phyloP scores from a whole-genome alignment of 2,329 filamentous ascomycete species.

The Tolypocladium amazonense region DNA sequence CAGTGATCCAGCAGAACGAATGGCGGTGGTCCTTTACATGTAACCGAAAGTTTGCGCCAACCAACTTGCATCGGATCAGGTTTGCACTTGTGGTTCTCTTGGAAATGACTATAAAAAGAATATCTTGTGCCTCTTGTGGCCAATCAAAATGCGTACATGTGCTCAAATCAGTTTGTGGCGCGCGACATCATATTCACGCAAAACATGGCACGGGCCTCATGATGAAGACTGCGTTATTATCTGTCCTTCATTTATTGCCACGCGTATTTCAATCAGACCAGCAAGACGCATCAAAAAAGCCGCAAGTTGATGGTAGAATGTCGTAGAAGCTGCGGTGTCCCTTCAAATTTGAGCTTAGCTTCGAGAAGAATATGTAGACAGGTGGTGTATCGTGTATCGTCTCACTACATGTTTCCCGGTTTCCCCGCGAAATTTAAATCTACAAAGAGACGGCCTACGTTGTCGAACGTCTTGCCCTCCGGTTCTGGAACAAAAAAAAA shows the following conservation, averaged over 20 bases:
- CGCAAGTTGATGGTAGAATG: not conserved
- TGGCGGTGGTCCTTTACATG: no score
- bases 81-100: no score
- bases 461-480: not conserved
- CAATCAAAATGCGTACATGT: not conserved
- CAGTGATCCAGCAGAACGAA: not conserved
- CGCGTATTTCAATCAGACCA: not conserved
- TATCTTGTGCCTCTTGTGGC: not conserved
- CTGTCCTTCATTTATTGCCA: not conserved
- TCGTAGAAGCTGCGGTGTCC: not conserved
- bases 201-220: not conserved
- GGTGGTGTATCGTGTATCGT: not conserved
- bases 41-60: no score
- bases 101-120: not conserved
- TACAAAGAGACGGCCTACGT: not conserved
- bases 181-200: not conserved
- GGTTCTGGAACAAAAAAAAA: not conserved
- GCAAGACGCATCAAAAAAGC: not conserved
- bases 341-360: no score
- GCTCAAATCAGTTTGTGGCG: no score
- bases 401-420: not conserved
- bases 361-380: not conserved
- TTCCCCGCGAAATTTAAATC: not conserved
- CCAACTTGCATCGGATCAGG: no score
- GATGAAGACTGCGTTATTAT: not conserved